Percentiles rank a stretch among this genome's conserved stretches.
These are phyloP conservation scores for Penicillium sp. DNA, from an alignment of 2,329 filamentous ascomycete species.

Conservation along the genomic window DNA sequence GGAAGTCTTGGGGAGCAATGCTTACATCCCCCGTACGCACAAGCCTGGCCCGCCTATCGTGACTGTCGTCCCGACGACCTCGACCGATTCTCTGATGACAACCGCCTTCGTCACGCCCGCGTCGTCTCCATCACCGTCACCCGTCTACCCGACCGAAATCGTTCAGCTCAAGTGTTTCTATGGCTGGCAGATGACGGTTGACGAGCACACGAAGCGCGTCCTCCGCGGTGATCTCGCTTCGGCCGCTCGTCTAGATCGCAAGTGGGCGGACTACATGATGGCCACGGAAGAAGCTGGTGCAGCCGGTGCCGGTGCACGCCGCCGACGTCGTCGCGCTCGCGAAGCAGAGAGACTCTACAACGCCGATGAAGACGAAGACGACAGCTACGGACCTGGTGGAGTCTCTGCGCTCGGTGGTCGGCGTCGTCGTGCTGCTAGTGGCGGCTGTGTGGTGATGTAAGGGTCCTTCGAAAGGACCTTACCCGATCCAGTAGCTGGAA, in stretches of 20 bases:
- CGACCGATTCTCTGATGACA: slow-evolving; percentile 23
- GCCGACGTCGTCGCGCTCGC: slow-evolving; percentile 73
- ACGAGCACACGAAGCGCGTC: slow-evolving; percentile 88
- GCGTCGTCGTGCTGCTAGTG: slow-evolving; percentile 64
- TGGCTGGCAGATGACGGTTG: slow-evolving; percentile 90
- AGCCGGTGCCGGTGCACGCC: slow-evolving; percentile 59
- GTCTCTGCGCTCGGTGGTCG: slow-evolving; percentile 48
- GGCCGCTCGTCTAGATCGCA: slow-evolving; percentile 78
- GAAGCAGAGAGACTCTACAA: slow-evolving; percentile 80
- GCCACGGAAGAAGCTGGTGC: slow-evolving; percentile 80
- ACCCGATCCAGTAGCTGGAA: not conserved
- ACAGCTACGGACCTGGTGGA: slow-evolving; percentile 36
- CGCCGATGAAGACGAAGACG: slow-evolving; percentile 72
- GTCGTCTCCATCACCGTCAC: slow-evolving; percentile 26
- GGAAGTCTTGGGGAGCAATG: slow-evolving; percentile 82
- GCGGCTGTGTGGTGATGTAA: slow-evolving; percentile 68
- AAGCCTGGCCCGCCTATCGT: slow-evolving; percentile 31
- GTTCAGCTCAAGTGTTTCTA: slow-evolving; percentile 92
- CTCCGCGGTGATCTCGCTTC: slow-evolving; percentile 72
- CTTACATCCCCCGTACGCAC: slow-evolving; percentile 63
- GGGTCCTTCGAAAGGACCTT: not conserved
- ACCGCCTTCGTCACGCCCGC: slow-evolving; percentile 28
- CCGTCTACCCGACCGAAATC: slow-evolving; percentile 69
- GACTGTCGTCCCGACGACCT: slow-evolving; percentile 36
- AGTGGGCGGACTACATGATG: slow-evolving; percentile 95